These are phyloP conservation scores for Apiospora aurea DNA, from an alignment of 2,329 filamentous ascomycete genomes.

Conservation along the genomic window DNA sequence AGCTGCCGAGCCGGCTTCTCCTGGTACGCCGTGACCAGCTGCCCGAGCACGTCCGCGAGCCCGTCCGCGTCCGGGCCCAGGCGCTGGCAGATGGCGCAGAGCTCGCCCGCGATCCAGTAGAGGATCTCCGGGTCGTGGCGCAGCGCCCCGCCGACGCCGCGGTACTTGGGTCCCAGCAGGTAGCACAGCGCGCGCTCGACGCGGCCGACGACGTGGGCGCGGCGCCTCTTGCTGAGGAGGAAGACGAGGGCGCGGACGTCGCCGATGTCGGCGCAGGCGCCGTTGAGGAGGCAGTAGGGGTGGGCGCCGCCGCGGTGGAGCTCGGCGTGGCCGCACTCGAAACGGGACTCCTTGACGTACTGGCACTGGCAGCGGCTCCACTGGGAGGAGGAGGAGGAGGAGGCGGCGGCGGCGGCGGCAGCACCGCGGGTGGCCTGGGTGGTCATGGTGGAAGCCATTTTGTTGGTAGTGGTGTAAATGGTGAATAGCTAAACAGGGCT, in stretches of 20 bases:
- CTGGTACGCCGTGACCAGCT: not conserved
- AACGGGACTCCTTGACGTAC: not conserved
- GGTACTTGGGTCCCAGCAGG: not conserved
- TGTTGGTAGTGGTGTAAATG: too few species aligned
- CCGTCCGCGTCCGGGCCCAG: not conserved
- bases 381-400: not conserved
- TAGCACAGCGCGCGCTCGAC: not conserved
- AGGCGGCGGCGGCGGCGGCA: too few species aligned
- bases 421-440: too few species aligned
- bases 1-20: not conserved
- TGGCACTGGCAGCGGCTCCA: not conserved
- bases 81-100: not conserved
- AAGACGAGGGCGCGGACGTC: not conserved
- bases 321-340: slow-evolving; percentile 1
- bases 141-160: not conserved
- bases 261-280: not conserved
- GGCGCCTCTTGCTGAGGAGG: not conserved
- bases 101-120: not conserved
- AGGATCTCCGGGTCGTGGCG: not conserved
- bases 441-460: too few species aligned
- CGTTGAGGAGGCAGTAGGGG: not conserved
- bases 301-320: not conserved
- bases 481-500: too few species aligned
- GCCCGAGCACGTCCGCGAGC: not conserved
- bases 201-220: not conserved